Evolutionary conservation across 768 basidiomycete genomes (phyloP).

Genomic region (Boletus sp.): DNA sequence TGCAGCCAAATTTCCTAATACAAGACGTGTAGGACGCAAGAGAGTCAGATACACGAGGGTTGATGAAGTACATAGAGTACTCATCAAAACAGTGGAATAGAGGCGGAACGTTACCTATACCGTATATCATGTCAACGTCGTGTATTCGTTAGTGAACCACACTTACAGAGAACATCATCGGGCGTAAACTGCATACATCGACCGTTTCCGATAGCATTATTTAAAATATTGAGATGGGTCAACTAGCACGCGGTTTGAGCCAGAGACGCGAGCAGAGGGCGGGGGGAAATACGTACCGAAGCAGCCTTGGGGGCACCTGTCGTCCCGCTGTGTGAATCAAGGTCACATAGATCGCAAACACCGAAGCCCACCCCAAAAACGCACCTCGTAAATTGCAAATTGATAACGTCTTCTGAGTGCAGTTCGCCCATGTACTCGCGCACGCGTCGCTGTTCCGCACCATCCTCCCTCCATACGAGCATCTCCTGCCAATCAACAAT

Average conservation of each 20-base stretch:
- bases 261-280: neutral
- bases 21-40: slow-evolving; percentile 49
- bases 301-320: slow-evolving; percentile 82
- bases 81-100: slow-evolving; percentile 89
- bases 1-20: slow-evolving; percentile 76
- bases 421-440: slow-evolving; percentile 40
- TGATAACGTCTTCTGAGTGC: slow-evolving; percentile 68
- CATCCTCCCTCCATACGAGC: slow-evolving; percentile 62
- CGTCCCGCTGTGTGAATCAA: slow-evolving; percentile 53
- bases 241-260: slow-evolving; percentile 40
- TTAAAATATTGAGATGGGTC: slow-evolving; percentile 75
- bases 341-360: neutral
- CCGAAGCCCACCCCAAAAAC: neutral
- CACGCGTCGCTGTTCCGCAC: slow-evolving; percentile 40
- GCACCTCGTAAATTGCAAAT: slow-evolving; percentile 83
- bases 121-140: slow-evolving; percentile 1
- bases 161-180: slow-evolving; percentile 66
- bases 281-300: slow-evolving; percentile 46
- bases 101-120: slow-evolving; percentile 74
- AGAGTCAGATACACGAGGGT: slow-evolving; percentile 9
- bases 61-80: slow-evolving; percentile 33
- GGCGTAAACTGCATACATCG: slow-evolving; percentile 66
- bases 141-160: neutral
- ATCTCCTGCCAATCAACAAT: slow-evolving; percentile 70
- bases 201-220: slow-evolving; percentile 70